Evolutionary conservation across 257 asterid genomes (phyloP), one percentile per base, ranked within the genome.

Genomic region (Anisodus acutangulus): DNA sequence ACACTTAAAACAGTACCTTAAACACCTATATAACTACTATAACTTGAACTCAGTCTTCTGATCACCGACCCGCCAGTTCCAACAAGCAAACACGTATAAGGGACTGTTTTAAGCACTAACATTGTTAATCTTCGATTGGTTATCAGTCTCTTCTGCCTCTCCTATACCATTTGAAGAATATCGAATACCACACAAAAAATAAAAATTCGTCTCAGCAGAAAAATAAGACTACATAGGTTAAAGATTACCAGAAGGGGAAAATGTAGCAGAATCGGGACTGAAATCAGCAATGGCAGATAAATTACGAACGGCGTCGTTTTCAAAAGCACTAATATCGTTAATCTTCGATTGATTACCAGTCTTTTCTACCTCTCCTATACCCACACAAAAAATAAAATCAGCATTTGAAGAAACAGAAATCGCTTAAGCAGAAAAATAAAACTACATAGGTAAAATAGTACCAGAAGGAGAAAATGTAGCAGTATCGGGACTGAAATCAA

Each of bases 191-290:
- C 45, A 41, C 45, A 41, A 41, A 41, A 41, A 35, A 9, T 13
- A 72, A 43, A 3, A 26, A 47, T 0, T 19, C 2, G 9, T n/a
- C 43, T 26, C 45, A 76, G n/a, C n/a, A 11, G 60, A 19, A 72
- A 22, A 74, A 74, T 0, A 74, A 6, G 31, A 19, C 43, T 49
- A 47, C 3, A 74, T 47, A 74, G 80, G 62, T 74, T 1, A 82
- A 82, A 11, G 10, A 71, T 10, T 82, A 68, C 85, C 85, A 35
- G n/a, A 26, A 54, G 22, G 45, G 68, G 85, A 58, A 51, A 80
- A 82, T 84, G 86, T 90, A 83, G 86, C 85, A 85, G 85, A 88
- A 16, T 53, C 64, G 4, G 81, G 47, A 76, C 81, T 13, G 63
- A 72, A 82, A 67, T 66, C 85, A 67, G 19, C 17, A 68, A 37